Evolutionary conservation across 2,329 filamentous ascomycete genomes (phyloP).

Genomic region (Fusarium sacchari): DNA sequence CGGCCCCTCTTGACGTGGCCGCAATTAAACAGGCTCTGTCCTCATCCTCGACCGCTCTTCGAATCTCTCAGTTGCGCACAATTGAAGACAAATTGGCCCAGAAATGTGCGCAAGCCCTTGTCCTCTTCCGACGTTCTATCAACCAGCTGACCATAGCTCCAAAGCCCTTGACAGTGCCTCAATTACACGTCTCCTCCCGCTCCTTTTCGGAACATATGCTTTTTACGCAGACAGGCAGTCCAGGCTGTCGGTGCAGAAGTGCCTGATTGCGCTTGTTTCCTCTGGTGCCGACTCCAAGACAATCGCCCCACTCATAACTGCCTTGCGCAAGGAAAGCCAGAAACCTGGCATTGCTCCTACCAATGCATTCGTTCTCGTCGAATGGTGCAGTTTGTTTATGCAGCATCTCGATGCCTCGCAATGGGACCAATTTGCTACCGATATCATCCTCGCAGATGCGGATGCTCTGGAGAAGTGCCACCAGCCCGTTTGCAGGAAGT

Average conservation of each 20-base stretch:
- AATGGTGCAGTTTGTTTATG: conserved; percentile 87
- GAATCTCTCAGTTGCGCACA: conserved; percentile 63
- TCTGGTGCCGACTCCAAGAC: conserved; percentile 63
- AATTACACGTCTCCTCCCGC: conserved; percentile 68
- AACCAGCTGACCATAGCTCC: conserved; percentile 32
- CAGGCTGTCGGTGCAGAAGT: conserved; percentile 82
- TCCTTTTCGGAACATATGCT: conserved; percentile 88
- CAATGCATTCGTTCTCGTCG: conserved; percentile 87
- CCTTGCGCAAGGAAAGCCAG: conserved; percentile 75
- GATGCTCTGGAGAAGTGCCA: conserved; percentile 82
- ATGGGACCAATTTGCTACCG: conserved; percentile 72
- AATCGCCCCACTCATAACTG: conserved; percentile 72
- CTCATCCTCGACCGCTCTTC: conserved; percentile 69
- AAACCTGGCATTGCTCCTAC: conserved; percentile 81
- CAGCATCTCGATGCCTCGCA: conserved; percentile 71
- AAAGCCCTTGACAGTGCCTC: conserved; percentile 60
- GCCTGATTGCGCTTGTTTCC: conserved; percentile 74
- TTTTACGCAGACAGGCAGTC: conserved; percentile 89
- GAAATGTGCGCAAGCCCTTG: conserved; percentile 57
- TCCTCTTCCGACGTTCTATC: conserved; percentile 5
- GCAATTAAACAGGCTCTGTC: conserved; percentile 62
- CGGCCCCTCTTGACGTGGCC: conserved; percentile 60
- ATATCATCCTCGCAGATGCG: conserved; percentile 75
- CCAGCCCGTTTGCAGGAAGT: conserved; percentile 69
- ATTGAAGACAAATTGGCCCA: conserved; percentile 67